phyloP scores from a whole-genome alignment of 345 rosid species.

The Brassica juncea region DNA sequence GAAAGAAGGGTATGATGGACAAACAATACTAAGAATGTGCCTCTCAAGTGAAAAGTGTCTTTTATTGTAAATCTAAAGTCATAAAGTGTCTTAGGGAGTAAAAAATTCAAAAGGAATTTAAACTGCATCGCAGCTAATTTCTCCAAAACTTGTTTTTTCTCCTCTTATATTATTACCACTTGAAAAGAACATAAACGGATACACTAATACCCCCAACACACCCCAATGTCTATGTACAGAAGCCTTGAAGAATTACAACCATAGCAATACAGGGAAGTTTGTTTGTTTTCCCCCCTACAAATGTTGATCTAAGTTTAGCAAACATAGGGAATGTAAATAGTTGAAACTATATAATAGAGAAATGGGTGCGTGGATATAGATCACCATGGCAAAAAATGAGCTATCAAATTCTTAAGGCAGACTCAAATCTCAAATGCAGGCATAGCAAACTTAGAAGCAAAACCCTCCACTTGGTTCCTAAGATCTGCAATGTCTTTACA shows the following conservation, averaged over 20 bases:
- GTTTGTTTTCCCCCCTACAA: not conserved
- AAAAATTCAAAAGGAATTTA: too few relatives aligned
- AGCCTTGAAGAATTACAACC: slow-evolving; percentile 4
- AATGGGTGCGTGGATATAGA: slow-evolving; percentile 13
- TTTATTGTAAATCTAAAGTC: too few relatives aligned
- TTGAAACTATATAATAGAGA: slow-evolving; percentile 12
- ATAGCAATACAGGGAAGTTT: not conserved
- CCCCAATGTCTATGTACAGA: slow-evolving; percentile 23
- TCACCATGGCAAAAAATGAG: slow-evolving; percentile 31
- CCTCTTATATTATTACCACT: slow-evolving; percentile 25
- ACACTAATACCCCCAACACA: slow-evolving; percentile 23
- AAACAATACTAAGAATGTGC: too few relatives aligned
- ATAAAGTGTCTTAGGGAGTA: too few relatives aligned
- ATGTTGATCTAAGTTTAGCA: slow-evolving; percentile 24
- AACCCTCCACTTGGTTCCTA: slow-evolving; percentile 59
- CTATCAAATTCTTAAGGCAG: slow-evolving; percentile 12
- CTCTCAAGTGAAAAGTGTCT: too few relatives aligned
- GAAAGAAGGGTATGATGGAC: too few relatives aligned
- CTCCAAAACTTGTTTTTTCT: not conserved
- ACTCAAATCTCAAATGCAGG: slow-evolving; percentile 74
- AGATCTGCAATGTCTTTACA: slow-evolving; percentile 71
- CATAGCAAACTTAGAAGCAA: slow-evolving; percentile 84
- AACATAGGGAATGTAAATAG: slow-evolving; percentile 1
- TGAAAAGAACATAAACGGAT: slow-evolving; percentile 3
- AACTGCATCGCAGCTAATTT: slow-evolving; percentile 30